Conservation (phyloP, 2,329 filamentous ascomycete genomes). For the Emergomyces africanus region DNA sequence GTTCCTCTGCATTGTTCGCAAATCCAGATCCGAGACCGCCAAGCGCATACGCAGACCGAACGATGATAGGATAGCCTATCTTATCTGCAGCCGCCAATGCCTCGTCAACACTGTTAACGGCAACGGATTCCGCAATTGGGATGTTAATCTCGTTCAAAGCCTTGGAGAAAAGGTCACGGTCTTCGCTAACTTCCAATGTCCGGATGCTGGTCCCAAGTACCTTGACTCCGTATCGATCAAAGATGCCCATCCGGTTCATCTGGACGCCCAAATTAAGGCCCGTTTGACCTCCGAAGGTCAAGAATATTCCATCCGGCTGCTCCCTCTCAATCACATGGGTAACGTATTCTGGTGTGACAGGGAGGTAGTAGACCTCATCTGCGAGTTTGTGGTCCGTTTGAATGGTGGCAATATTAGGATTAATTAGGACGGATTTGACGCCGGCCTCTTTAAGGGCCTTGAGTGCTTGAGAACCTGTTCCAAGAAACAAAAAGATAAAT, state of each 20-base stretch:
- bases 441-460: conserved; percentile 96
- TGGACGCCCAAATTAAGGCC: conserved; percentile 92
- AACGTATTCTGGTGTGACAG: conserved; percentile 95
- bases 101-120: conserved; percentile 81
- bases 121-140: conserved; percentile 91
- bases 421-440: conserved; percentile 82
- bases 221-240: conserved; percentile 89
- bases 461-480: conserved; percentile 77
- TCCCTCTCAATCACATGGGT: conserved; percentile 95
- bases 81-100: conserved; percentile 74
- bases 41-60: conserved; percentile 90
- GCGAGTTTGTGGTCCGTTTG: conserved; percentile 93
- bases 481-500: neutral
- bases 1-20: conserved; percentile 84
- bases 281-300: conserved; percentile 95
- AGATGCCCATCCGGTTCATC: conserved; percentile 92
- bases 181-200: conserved; percentile 88
- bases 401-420: conserved; percentile 97
- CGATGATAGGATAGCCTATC: conserved; percentile 94
- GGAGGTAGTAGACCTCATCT: conserved; percentile 96
- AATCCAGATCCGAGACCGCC: conserved; percentile 95
- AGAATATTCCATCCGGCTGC: conserved; percentile 89
- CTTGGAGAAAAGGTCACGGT: conserved; percentile 91
- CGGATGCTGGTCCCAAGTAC: conserved; percentile 91
- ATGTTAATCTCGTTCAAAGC: conserved; percentile 96